These are phyloP conservation scores for Glycyrrhiza uralensis DNA, from an alignment of 306 rosid genomes.

Conservation along the genomic window DNA sequence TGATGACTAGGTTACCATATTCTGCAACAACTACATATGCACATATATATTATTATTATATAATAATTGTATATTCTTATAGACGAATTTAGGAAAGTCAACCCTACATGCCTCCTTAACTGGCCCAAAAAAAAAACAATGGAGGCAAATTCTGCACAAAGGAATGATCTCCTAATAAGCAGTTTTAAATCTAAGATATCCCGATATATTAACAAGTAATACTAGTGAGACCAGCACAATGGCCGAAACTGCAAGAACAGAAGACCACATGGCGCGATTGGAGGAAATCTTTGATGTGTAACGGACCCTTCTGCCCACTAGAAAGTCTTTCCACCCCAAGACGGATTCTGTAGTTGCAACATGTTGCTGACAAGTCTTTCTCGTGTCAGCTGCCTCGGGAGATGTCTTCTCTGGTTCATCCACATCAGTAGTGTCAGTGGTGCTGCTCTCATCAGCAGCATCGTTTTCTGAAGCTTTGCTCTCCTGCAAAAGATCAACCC, in stretches of 20 bases:
- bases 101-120: conserved; percentile 27
- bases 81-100: conserved; percentile 23
- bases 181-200: conserved; percentile 37
- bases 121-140: conserved; percentile 22
- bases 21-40: conserved; percentile 2
- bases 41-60: neutral
- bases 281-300: conserved; percentile 27
- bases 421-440: neutral
- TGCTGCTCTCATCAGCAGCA: conserved; percentile 5
- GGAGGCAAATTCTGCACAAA: conserved; percentile 23
- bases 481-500: conserved; percentile 45
- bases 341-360: conserved; percentile 2
- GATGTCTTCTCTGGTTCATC: conserved; percentile 29
- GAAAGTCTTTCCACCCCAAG: neutral
- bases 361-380: conserved; percentile 6
- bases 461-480: conserved; percentile 33
- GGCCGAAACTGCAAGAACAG: conserved; percentile 40
- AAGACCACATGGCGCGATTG: conserved; percentile 31
- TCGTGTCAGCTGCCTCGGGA: neutral
- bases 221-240: conserved; percentile 31
- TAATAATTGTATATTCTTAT: conserved; percentile 12
- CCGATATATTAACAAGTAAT: conserved; percentile 47
- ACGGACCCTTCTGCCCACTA: conserved; percentile 22
- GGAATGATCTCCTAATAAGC: conserved; percentile 22
- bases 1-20: neutral